phyloP scores from a whole-genome alignment of 2,329 filamentous ascomycete genomes.

The Aureobasidium sp. region DNA sequence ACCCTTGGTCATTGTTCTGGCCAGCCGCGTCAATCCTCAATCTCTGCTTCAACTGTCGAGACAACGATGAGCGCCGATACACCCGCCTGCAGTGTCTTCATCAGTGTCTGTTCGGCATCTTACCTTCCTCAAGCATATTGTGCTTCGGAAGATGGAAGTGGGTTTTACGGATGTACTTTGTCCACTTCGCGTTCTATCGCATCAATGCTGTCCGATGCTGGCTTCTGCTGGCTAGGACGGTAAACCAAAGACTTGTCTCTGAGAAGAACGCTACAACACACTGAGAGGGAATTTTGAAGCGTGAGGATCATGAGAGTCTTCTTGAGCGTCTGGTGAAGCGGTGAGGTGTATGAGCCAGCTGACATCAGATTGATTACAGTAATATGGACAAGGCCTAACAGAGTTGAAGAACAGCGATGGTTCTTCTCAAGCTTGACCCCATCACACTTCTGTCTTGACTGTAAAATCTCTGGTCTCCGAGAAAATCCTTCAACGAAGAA shows the following conservation, averaged over 20 bases:
- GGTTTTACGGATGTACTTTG: slow-evolving; percentile 94
- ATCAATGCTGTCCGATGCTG: slow-evolving; percentile 53
- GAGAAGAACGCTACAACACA: slow-evolving; percentile 75
- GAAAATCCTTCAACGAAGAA: background rate
- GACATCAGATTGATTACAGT: slow-evolving; percentile 13
- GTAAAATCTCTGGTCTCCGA: background rate
- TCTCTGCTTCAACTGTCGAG: slow-evolving; percentile 44
- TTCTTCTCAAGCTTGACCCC: slow-evolving; percentile 20
- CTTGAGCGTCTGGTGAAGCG: slow-evolving; percentile 22
- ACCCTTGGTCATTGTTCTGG: slow-evolving; percentile 44
- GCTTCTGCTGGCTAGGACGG: slow-evolving; percentile 29
- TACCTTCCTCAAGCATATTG: slow-evolving; percentile 21
- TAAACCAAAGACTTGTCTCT: slow-evolving; percentile 90
- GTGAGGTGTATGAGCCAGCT: slow-evolving; percentile 19
- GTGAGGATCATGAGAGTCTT: slow-evolving; percentile 1
- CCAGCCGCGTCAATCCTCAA: slow-evolving; percentile 63
- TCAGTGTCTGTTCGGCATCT: slow-evolving; percentile 2
- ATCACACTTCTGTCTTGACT: background rate
- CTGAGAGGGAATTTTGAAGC: slow-evolving; percentile 51
- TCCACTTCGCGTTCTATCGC: slow-evolving; percentile 49
- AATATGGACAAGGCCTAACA: slow-evolving; percentile 14
- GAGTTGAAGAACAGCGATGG: slow-evolving; percentile 15
- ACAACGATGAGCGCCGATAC: slow-evolving; percentile 51
- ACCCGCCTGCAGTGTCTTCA: slow-evolving; percentile 21
- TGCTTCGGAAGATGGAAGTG: slow-evolving; percentile 49